Conservation (phyloP, 768 basidiomycete species). For the Mrakia gelida region DNA sequence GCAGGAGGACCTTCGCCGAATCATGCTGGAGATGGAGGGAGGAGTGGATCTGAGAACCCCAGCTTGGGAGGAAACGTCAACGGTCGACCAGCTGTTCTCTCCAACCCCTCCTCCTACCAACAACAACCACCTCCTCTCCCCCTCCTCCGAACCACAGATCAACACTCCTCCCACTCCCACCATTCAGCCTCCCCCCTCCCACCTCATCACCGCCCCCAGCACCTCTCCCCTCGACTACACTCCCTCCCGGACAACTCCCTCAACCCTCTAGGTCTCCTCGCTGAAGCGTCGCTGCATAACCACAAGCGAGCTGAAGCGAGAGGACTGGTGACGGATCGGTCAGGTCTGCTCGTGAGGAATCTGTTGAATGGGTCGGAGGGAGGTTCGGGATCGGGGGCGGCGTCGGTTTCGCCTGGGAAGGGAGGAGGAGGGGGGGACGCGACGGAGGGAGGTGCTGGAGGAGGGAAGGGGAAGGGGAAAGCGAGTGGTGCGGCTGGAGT, state of each 20-base stretch:
- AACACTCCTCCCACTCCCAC: background rate
- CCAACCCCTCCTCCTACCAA: background rate
- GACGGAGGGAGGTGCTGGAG: too few species aligned
- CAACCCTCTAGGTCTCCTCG: slow-evolving; percentile 86
- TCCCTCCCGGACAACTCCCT: slow-evolving; percentile 85
- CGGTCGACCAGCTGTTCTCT: background rate
- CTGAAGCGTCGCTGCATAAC: slow-evolving; percentile 65
- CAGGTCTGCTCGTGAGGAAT: slow-evolving; percentile 9
- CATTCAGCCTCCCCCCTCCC: slow-evolving; percentile 12
- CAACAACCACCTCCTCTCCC: background rate
- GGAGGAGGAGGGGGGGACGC: background rate
- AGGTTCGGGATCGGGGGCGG: background rate
- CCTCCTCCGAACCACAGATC: background rate
- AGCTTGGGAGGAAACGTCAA: background rate
- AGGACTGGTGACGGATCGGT: slow-evolving; percentile 11
- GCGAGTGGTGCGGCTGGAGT: background rate
- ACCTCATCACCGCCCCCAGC: slow-evolving; percentile 39
- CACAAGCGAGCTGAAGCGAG: slow-evolving; percentile 29
- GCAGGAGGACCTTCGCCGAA: too few species aligned
- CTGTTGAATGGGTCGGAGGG: slow-evolving; percentile 12
- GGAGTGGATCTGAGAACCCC: slow-evolving; percentile 2
- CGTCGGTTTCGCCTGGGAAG: background rate
- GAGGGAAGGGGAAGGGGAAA: background rate
- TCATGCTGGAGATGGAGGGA: background rate
- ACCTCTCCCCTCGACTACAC: slow-evolving; percentile 78